A percentile compares a stretch with the other conserved stretches of the same genome.
phyloP scores from a whole-genome alignment of 2,329 filamentous ascomycete species.

The Fusarium sp. region DNA sequence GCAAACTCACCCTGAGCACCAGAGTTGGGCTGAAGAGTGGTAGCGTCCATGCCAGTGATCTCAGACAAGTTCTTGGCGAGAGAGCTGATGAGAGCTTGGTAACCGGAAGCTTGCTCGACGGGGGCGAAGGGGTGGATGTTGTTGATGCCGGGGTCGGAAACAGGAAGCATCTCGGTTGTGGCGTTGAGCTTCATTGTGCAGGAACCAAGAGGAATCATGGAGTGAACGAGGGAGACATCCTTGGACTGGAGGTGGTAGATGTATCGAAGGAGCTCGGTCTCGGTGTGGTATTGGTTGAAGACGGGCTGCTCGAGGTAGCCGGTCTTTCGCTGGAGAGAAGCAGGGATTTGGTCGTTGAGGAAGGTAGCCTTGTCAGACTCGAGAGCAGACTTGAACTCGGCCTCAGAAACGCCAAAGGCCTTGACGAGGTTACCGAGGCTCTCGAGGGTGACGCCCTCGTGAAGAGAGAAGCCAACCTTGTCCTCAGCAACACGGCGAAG shows the following conservation, averaged over 20 bases:
- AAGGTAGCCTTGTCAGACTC: constrained; percentile 51
- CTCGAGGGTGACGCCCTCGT: constrained; percentile 45
- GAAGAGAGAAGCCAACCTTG: constrained; percentile 49
- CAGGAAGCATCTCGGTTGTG: constrained; percentile 89
- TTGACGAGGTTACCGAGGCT: constrained; percentile 41
- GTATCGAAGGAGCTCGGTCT: constrained; percentile 93
- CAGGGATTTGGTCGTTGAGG: constrained; percentile 60
- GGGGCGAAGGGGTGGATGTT: constrained; percentile 87
- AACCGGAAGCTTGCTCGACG: constrained; percentile 73
- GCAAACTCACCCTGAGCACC: constrained; percentile 96
- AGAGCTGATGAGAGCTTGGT: constrained; percentile 75
- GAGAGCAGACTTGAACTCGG: constrained; percentile 41
- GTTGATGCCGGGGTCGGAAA: constrained; percentile 58
- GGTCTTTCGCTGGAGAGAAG: constrained; percentile 76
- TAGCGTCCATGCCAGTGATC: constrained; percentile 89
- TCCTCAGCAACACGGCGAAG: constrained; percentile 47
- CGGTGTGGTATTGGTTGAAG: constrained; percentile 95
- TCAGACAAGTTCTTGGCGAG: constrained; percentile 80
- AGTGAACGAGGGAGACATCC: constrained; percentile 92
- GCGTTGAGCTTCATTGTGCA: constrained; percentile 99
- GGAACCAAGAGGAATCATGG: constrained; percentile 96
- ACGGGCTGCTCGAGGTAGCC: constrained; percentile 87
- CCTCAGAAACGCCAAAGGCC: constrained; percentile 43
- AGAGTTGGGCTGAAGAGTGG: constrained; percentile 94
- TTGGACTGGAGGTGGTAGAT: constrained; percentile 94